A percentile compares a stretch with the other conserved stretches of the same genome.
phyloP scores from a whole-genome alignment of 352 stramenopile genomes.

The Phytophthora palmivora region DNA sequence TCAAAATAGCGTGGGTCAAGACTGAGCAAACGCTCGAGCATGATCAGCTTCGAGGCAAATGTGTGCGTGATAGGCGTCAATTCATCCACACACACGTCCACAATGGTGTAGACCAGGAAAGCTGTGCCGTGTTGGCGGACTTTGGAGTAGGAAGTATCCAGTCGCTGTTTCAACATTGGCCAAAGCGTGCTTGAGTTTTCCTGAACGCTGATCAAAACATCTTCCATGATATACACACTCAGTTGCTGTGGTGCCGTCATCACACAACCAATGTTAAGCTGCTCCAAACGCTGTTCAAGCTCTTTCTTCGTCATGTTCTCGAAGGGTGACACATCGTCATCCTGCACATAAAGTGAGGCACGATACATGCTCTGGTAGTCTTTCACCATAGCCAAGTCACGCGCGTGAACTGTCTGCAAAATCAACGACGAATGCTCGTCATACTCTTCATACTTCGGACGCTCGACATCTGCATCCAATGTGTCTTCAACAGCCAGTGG shows the following conservation, averaged over 20 bases:
- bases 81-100: constrained; percentile 85
- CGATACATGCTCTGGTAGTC: constrained; percentile 81
- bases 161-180: constrained; percentile 58
- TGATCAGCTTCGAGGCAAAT: constrained; percentile 72
- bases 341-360: constrained; percentile 63
- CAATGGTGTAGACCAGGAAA: constrained; percentile 81
- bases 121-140: too few relatives aligned
- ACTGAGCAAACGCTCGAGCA: constrained; percentile 68
- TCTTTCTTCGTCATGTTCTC: constrained; percentile 75
- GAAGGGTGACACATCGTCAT: constrained; percentile 57
- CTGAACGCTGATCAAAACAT: constrained; percentile 82
- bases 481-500: constrained; percentile 86
- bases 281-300: constrained; percentile 55
- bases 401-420: too few relatives aligned
- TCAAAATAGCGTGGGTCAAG: constrained; percentile 73
- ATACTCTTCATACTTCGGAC: constrained; percentile 89
- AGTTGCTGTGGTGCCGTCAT: constrained; percentile 82
- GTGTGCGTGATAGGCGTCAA: constrained; percentile 79
- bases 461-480: constrained; percentile 76
- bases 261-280: constrained; percentile 64
- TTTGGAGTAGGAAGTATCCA: constrained; percentile 85
- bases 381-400: constrained; percentile 61
- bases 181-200: constrained; percentile 55
- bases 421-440: constrained; percentile 84
- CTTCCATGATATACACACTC: constrained; percentile 76